A percentile compares a stretch with the other conserved stretches of the same genome.
These are phyloP conservation scores for Yamadazyma mexicana DNA, from an alignment of 1,139 yeast species.

Conservation along the genomic window DNA sequence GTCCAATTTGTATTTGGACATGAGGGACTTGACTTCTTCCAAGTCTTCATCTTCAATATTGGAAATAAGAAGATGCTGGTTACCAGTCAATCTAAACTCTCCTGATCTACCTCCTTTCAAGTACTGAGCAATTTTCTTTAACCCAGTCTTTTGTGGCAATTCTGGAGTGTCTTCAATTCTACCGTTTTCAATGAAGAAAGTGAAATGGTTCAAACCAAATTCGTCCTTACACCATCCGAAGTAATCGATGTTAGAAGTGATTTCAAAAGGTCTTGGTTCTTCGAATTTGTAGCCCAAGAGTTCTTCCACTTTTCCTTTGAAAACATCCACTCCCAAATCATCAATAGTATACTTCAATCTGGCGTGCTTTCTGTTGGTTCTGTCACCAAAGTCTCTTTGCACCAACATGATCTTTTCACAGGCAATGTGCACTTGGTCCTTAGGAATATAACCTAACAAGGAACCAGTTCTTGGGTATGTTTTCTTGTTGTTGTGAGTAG, in stretches of 20 bases:
- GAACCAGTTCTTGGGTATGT: constrained; percentile 96
- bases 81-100: constrained; percentile 92
- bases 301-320: constrained; percentile 79
- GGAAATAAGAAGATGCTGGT: constrained; percentile 85
- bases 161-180: constrained; percentile 93
- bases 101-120: constrained; percentile 59
- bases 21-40: constrained; percentile 56
- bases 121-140: constrained; percentile 72
- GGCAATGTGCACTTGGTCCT: constrained; percentile 69
- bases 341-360: constrained; percentile 96
- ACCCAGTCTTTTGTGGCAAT: constrained; percentile 86
- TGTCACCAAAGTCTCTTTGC: constrained; percentile 94
- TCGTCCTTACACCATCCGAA: constrained; percentile 97
- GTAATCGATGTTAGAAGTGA: constrained; percentile 85
- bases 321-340: constrained; percentile 83
- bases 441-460: constrained; percentile 71
- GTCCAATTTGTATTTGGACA: constrained; percentile 78
- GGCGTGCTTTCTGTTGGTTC: constrained; percentile 96
- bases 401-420: constrained; percentile 93
- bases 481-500: constrained; percentile 94
- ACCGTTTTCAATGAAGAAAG: constrained; percentile 94
- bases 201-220: constrained; percentile 81
- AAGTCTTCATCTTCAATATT: constrained; percentile 71
- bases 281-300: constrained; percentile 75
- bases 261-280: constrained; percentile 68